Evolutionary conservation across 23 red algal genomes (phyloP).

Genomic region (Agarophyton chilense): DNA sequence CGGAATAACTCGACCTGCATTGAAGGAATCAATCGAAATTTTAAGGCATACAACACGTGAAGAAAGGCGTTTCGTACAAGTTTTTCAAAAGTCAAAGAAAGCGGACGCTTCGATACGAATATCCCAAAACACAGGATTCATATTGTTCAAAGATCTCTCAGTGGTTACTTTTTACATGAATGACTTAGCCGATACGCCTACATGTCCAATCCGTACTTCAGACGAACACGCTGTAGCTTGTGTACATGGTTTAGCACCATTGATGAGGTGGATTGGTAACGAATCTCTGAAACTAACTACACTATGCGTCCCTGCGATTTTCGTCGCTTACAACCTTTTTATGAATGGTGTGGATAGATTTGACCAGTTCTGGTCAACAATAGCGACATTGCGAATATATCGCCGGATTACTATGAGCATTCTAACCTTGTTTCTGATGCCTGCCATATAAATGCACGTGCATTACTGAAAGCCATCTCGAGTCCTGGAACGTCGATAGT

Average conservation of each 20-base stretch:
- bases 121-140: neutral
- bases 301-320: neutral
- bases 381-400: neutral
- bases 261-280: neutral
- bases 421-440: neutral
- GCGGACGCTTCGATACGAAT: neutral
- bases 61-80: neutral
- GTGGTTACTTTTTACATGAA: neutral
- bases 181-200: neutral
- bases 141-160: neutral
- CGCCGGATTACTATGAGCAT: neutral
- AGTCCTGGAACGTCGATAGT: neutral
- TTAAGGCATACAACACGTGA: neutral
- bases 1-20: neutral
- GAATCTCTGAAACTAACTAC: neutral
- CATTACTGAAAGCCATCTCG: neutral
- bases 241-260: neutral
- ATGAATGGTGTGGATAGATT: constrained; percentile 15
- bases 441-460: neutral
- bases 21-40: neutral
- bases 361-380: constrained; percentile 2
- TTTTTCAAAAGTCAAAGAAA: neutral
- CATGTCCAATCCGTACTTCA: neutral
- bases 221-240: neutral
- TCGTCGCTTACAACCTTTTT: constrained; percentile 1